Evolutionary conservation across 345 rosid species (phyloP), one percentile per base, ranked within the genome.

Genomic region (Aurinia saxatilis): DNA sequence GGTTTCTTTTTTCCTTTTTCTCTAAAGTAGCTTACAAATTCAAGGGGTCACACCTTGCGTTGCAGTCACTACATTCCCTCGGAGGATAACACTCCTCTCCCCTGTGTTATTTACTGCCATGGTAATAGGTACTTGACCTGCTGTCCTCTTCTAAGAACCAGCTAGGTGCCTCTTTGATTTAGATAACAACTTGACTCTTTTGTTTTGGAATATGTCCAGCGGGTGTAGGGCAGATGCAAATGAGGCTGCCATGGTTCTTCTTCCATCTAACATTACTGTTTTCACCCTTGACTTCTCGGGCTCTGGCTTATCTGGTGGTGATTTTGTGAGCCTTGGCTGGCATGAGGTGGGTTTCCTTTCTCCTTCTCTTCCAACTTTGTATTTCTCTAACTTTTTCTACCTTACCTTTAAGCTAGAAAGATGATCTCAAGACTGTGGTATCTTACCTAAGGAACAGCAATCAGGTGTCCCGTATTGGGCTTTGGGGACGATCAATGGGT

Each of bases 401-500:
- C 12, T 64, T 70, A 31, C 23, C 63, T 55, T 46, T 59, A 36
- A 77, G 46, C 64, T 81, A 92, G 97, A 89, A 66, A 76, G 88
- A 85, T 70, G 99, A 93, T 81, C 99, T 93, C 65, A 84, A 84
- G 79, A 84, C 80, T 54, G 96, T 80, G n/a, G 83, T 90, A 15
- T 75, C 99, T 42, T 75, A 89, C 75, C 82, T 93, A 57, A 87
- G 97, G 80, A 81, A 71, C 78, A 80, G 70, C 73, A 80, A 73
- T 55, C 80, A 81, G 46, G 77, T 85, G 67, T 89, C 99, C 18
- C 69, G 88, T 51, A 81, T 90, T 42, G 99, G 95, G 63, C 97
- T 93, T 3, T 93, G 99, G 99, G 99, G 99, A 67, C 90, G 99
- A 57, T 93, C 99, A 38, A 93, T 93, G 99, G 99, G 99, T 54